Base-by-base conservation (phyloP, 2,329 filamentous ascomycete species). In the Cryphonectria japonica region DNA sequence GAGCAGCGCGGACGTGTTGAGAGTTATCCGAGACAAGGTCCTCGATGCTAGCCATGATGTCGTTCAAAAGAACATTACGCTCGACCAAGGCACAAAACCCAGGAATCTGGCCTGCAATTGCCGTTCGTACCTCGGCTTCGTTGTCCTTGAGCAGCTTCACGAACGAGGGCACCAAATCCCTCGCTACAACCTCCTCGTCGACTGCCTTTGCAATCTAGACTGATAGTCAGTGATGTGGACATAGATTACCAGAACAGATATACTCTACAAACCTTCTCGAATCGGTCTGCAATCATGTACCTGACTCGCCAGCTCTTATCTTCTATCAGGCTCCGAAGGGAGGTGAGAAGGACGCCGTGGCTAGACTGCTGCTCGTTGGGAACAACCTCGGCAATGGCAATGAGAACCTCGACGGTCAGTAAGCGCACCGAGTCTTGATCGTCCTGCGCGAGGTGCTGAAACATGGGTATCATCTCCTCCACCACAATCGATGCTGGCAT, bases 221-320 rank as follows among this genome's bases (percentile, higher is more conserved):
- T 71, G 32, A 11, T 41, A 63, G 69, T 78, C 73, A 73, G 68
- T 29, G 46, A n/a, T 39, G 22, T 41, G 16, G 29, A 11, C 8
- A 29, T 26, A 26, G 37, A 5, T 16, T 13, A 13, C 26, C 29
- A 26, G 9, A 61, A 9, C 5, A 16, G 34, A 39, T 19, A 61
- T 9, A 22, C 11, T 50, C 37, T 68, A 67, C 79, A 66, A 79
- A 94, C 94, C 92, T 98, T 98, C 83, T 99, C 96, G 79, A 98
- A 99, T 80, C 94, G 90, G 82, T 99, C 96, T 65, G 96, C 96
- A 77, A 99, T 96, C 96, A 99, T 99, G 83, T 98, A 99, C 80
- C 96, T 90, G 72, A 99, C 96, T 79, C 96, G 91, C 96, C 96
- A 99, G 85, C 96, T 98, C 89, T 98, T 99, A 82, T 99, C 96